Percentiles rank a stretch among this genome's conserved stretches.
Conservation (phyloP, 2,329 filamentous ascomycete genomes). For the Apiospora koreana region DNA sequence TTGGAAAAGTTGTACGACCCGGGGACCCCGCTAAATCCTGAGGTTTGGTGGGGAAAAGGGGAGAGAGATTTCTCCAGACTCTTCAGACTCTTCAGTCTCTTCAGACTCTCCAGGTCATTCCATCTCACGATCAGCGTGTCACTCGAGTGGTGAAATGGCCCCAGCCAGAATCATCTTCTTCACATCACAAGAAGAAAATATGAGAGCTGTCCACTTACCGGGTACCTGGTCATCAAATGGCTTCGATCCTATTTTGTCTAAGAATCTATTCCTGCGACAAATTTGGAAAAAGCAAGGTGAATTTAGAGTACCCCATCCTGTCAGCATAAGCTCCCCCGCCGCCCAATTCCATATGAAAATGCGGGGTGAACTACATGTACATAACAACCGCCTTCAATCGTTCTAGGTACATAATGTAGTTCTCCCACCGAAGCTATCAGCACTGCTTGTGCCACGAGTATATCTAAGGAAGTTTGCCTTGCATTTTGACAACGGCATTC, state of each 20-base stretch:
- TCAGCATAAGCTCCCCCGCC: background rate
- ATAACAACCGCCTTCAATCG: background rate
- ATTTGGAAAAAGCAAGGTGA: background rate
- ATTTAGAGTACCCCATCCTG: background rate
- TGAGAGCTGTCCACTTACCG: too few relatives aligned
- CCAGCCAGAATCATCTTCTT: background rate
- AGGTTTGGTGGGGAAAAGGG: background rate
- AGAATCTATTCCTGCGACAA: background rate
- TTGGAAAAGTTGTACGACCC: background rate
- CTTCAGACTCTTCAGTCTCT: background rate
- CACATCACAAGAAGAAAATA: too few relatives aligned
- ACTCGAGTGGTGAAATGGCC: background rate
- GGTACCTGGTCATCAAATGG: too few relatives aligned
- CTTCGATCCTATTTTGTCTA: background rate
- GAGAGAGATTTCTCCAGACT: constrained; percentile 4
- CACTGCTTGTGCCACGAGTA: too few relatives aligned
- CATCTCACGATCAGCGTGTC: background rate
- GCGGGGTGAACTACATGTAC: background rate
- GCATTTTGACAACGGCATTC: background rate
- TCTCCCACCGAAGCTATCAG: too few relatives aligned
- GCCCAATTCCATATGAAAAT: background rate
- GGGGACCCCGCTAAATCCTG: background rate
- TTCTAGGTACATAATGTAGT: too few relatives aligned
- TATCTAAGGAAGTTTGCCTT: background rate
- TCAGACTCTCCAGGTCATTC: background rate